These are phyloP conservation scores for Botrytis cinerea DNA, from an alignment of 2,329 filamentous ascomycete species.

Conservation along the genomic window DNA sequence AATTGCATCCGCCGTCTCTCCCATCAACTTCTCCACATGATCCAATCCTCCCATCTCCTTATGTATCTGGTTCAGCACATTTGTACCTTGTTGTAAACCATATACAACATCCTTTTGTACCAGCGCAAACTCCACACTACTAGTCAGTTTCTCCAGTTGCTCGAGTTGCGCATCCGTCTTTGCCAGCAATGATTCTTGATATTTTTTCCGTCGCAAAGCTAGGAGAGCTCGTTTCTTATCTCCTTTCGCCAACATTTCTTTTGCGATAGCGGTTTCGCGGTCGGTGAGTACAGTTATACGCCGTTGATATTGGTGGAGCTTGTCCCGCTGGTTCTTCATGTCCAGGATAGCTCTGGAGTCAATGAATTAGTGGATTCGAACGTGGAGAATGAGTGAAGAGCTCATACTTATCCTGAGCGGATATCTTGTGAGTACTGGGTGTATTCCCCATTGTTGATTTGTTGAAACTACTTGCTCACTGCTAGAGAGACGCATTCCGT, in stretches of 20 bases:
- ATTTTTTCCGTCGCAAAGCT: conserved; percentile 91
- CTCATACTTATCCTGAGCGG: conserved; percentile 80
- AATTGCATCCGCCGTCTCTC: conserved; percentile 84
- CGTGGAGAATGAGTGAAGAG: background rate
- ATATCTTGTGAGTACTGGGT: conserved; percentile 64
- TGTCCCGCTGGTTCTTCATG: conserved; percentile 96
- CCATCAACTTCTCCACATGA: conserved; percentile 92
- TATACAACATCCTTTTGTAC: conserved; percentile 97
- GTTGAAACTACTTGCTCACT: conserved; percentile 25
- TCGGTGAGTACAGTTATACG: conserved; percentile 83
- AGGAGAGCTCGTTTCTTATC: conserved; percentile 82
- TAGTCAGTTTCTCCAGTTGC: conserved; percentile 85
- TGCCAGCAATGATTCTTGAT: conserved; percentile 84
- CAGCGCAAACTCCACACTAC: conserved; percentile 89
- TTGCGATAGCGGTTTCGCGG: conserved; percentile 84
- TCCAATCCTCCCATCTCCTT: conserved; percentile 95
- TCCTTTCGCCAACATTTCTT: conserved; percentile 75
- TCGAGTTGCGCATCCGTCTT: conserved; percentile 95
- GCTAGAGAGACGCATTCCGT: conserved; percentile 8
- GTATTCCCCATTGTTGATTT: conserved; percentile 60
- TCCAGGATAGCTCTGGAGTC: conserved; percentile 83
- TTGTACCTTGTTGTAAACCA: conserved; percentile 87
- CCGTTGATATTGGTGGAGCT: conserved; percentile 92
- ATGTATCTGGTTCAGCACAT: conserved; percentile 87
- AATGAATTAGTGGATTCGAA: conserved; percentile 13